Evolutionary conservation across 2,329 filamentous ascomycete genomes (phyloP).

Genomic region (Grosmannia penicillata): DNA sequence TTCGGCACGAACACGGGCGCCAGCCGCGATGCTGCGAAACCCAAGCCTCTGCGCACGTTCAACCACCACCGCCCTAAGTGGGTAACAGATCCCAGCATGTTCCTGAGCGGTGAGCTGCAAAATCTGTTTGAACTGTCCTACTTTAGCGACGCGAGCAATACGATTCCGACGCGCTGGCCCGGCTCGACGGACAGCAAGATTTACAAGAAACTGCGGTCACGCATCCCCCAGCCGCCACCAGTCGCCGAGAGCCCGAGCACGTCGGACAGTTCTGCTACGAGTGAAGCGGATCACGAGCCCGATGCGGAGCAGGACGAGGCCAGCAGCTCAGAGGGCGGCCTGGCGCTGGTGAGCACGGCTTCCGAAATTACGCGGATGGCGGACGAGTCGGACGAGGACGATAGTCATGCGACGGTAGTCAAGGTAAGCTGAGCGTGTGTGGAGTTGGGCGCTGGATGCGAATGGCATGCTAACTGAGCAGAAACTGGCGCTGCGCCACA

Average conservation of each 20-base stretch:
- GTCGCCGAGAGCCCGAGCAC: slow-evolving; percentile 16
- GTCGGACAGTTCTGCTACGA: slow-evolving; percentile 29
- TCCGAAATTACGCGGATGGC: slow-evolving; percentile 7
- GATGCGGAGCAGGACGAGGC: too few species aligned
- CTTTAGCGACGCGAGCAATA: slow-evolving; percentile 38
- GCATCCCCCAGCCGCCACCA: slow-evolving; percentile 24
- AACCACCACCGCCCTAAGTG: slow-evolving; percentile 36
- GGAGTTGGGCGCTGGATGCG: slow-evolving; percentile 1
- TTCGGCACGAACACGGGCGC: background rate
- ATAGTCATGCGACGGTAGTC: background rate
- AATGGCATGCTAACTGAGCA: background rate
- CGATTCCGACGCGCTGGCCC: slow-evolving; percentile 58
- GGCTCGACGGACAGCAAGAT: slow-evolving; percentile 41
- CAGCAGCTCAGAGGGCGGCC: slow-evolving; percentile 24
- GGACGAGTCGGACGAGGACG: slow-evolving; percentile 21
- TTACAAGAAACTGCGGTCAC: slow-evolving; percentile 37
- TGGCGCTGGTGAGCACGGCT: slow-evolving; percentile 13
- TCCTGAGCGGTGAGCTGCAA: slow-evolving; percentile 48
- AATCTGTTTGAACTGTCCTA: slow-evolving; percentile 68
- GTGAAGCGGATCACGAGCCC: slow-evolving; percentile 38
- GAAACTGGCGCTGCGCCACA: slow-evolving; percentile 8
- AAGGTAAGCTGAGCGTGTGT: background rate
- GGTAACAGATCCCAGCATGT: slow-evolving; percentile 30
- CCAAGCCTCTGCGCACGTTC: slow-evolving; percentile 28
- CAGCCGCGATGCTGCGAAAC: background rate